Percentiles rank a stretch among this genome's conserved stretches.
These are phyloP conservation scores for Avena sativa DNA, from an alignment of 176 grass and related monocot species.

Conservation along the genomic window DNA sequence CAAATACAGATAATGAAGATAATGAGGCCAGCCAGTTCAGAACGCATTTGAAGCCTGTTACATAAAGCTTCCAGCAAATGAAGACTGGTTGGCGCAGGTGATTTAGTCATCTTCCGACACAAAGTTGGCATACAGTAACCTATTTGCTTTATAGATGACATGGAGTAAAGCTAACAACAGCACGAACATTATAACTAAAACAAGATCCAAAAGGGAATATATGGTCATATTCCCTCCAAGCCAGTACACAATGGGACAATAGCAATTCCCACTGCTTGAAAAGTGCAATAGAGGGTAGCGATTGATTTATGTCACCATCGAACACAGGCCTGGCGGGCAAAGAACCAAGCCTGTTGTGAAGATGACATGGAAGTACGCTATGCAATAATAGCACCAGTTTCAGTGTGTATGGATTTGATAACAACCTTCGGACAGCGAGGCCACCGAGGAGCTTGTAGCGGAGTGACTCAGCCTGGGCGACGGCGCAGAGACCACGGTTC, in stretches of 20 bases:
- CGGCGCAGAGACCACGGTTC: slow-evolving; percentile 86
- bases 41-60: slow-evolving; percentile 35
- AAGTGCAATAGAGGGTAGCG: slow-evolving; percentile 18
- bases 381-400: neutral
- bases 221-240: slow-evolving; percentile 52
- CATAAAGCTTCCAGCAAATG: slow-evolving; percentile 20
- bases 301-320: slow-evolving; percentile 68
- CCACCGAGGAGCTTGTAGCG: slow-evolving; percentile 89
- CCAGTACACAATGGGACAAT: slow-evolving; percentile 36
- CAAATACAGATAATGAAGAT: slow-evolving; percentile 3
- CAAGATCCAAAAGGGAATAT: neutral
- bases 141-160: slow-evolving; percentile 98
- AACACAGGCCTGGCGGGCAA: slow-evolving; percentile 59
- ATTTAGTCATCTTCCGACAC: slow-evolving; percentile 98
- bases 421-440: slow-evolving; percentile 81
- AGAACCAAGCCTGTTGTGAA: slow-evolving; percentile 63
- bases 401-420: neutral
- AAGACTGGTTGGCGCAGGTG: slow-evolving; percentile 20
- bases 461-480: slow-evolving; percentile 83
- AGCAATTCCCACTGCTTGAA: neutral
- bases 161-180: neutral
- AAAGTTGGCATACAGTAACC: slow-evolving; percentile 72
- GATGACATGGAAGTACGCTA: slow-evolving; percentile 50
- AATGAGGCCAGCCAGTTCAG: slow-evolving; percentile 38
- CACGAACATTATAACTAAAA: neutral